Evolutionary conservation across 257 asterid species (phyloP).

Genomic region (Forsythia viridissima): DNA sequence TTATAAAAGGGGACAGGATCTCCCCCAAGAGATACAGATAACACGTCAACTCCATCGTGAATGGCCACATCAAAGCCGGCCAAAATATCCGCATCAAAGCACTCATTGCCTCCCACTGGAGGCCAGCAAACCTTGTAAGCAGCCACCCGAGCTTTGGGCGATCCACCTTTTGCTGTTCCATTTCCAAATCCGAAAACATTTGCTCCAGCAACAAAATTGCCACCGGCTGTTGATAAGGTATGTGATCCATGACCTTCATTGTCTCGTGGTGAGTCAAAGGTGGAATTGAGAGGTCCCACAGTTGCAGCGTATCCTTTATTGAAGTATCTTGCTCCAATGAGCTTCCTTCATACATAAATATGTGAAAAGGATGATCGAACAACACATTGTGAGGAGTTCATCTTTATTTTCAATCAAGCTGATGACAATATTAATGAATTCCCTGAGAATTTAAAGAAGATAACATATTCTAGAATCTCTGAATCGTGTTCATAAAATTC

Average conservation of each 20-base stretch:
- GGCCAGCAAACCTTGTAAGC: constrained; percentile 97
- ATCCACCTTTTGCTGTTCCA: constrained; percentile 94
- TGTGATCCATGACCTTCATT: constrained; percentile 87
- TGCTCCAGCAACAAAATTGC: constrained; percentile 66
- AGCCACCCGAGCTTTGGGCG: constrained; percentile 86
- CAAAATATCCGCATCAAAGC: constrained; percentile 87
- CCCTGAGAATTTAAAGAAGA: not conserved
- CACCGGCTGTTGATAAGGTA: constrained; percentile 94
- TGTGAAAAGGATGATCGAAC: not conserved
- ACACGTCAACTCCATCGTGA: constrained; percentile 84
- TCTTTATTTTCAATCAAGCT: not conserved
- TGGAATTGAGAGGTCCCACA: constrained; percentile 64
- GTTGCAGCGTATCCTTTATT: constrained; percentile 69
- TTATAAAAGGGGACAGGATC: constrained; percentile 49
- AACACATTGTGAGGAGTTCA: not conserved
- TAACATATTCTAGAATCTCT: not conserved
- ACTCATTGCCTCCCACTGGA: constrained; percentile 59
- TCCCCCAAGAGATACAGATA: constrained; percentile 84
- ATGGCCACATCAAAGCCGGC: constrained; percentile 86
- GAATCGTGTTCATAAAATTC: not conserved
- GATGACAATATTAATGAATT: not conserved
- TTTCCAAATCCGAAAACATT: constrained; percentile 76
- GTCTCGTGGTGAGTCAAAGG: constrained; percentile 70
- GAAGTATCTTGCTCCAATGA: constrained; percentile 90
- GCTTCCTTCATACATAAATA: constrained; percentile 58